phyloP scores from a whole-genome alignment of 345 rosid genomes.

The Camelina neglecta region DNA sequence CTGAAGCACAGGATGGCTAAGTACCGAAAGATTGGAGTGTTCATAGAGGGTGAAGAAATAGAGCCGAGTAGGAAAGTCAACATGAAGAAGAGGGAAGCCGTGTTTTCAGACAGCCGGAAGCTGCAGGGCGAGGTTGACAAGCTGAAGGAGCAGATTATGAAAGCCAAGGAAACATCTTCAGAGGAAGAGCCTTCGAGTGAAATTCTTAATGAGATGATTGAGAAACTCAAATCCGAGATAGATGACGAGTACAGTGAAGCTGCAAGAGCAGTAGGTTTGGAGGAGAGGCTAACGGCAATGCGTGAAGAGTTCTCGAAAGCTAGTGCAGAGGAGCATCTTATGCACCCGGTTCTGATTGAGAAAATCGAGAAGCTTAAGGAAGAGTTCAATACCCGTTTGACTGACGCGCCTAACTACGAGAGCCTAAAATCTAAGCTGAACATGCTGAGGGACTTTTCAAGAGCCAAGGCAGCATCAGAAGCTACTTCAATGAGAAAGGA shows the following conservation, averaged over 20 bases:
- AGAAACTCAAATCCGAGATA: slow-evolving; percentile 70
- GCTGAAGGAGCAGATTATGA: slow-evolving; percentile 66
- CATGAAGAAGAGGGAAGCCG: slow-evolving; percentile 73
- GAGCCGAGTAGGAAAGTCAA: slow-evolving; percentile 67
- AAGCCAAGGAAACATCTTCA: slow-evolving; percentile 67
- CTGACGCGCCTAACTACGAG: slow-evolving; percentile 64
- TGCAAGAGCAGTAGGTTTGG: slow-evolving; percentile 58
- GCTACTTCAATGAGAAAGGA: slow-evolving; percentile 52
- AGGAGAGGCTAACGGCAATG: slow-evolving; percentile 55
- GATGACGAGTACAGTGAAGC: slow-evolving; percentile 79
- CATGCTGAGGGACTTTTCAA: slow-evolving; percentile 71
- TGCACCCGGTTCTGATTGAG: slow-evolving; percentile 61
- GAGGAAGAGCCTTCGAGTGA: slow-evolving; percentile 49
- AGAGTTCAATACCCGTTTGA: slow-evolving; percentile 59
- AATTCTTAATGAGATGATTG: slow-evolving; percentile 66
- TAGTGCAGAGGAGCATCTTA: slow-evolving; percentile 57
- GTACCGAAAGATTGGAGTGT: slow-evolving; percentile 84
- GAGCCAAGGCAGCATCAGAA: slow-evolving; percentile 55
- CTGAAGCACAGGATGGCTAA: slow-evolving; percentile 76
- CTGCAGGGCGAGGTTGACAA: slow-evolving; percentile 73
- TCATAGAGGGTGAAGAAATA: slow-evolving; percentile 65
- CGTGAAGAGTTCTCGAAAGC: slow-evolving; percentile 60
- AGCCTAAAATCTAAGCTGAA: slow-evolving; percentile 70
- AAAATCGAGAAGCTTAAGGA: slow-evolving; percentile 69
- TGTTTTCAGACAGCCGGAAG: slow-evolving; percentile 52